Conservation (phyloP, 75 land plant species). For the Larix kaempferi region DNA sequence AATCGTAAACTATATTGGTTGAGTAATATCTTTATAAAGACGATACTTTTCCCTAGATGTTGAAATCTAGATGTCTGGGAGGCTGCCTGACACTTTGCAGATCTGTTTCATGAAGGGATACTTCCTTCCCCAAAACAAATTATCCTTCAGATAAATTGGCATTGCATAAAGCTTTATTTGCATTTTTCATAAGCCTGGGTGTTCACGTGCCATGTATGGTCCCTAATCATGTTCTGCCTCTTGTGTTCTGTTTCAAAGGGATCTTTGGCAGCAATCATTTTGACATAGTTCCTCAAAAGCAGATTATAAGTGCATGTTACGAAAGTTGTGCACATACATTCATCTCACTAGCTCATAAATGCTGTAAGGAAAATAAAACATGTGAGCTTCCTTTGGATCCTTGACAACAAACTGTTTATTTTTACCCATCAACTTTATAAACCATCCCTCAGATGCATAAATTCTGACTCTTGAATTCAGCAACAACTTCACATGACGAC, state of each 20-base stretch:
- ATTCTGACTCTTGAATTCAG: slow-evolving; percentile 12
- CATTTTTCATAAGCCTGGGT: slow-evolving; percentile 55
- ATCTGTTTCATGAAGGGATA: slow-evolving; percentile 77
- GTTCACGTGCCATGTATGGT: slow-evolving; percentile 37
- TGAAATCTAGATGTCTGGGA: slow-evolving; percentile 49
- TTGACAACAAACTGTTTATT: slow-evolving; percentile 44
- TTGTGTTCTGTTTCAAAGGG: slow-evolving; percentile 68
- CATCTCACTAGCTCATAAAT: no score
- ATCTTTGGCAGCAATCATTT: slow-evolving; percentile 57
- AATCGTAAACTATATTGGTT: no score
- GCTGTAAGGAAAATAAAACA: no score
- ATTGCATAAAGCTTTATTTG: slow-evolving; percentile 85
- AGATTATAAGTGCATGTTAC: slow-evolving; percentile 46
- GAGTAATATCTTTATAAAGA: no score
- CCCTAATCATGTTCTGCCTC: slow-evolving; percentile 29
- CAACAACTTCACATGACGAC: no score
- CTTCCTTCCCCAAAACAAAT: slow-evolving; percentile 45
- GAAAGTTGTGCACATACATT: slow-evolving; percentile 56
- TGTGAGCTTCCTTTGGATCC: slow-evolving; percentile 51
- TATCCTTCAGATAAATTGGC: slow-evolving; percentile 70
- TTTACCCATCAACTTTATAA: slow-evolving; percentile 60
- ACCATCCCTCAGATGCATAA: slow-evolving; percentile 92
- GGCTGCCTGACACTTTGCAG: slow-evolving; percentile 37
- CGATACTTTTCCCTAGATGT: background rate
- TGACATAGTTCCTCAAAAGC: slow-evolving; percentile 58